A percentile compares a stretch with the other conserved stretches of the same genome.
Conservation (phyloP, 2,329 filamentous ascomycete species). For the Neopestalotiopsis clavispora region DNA sequence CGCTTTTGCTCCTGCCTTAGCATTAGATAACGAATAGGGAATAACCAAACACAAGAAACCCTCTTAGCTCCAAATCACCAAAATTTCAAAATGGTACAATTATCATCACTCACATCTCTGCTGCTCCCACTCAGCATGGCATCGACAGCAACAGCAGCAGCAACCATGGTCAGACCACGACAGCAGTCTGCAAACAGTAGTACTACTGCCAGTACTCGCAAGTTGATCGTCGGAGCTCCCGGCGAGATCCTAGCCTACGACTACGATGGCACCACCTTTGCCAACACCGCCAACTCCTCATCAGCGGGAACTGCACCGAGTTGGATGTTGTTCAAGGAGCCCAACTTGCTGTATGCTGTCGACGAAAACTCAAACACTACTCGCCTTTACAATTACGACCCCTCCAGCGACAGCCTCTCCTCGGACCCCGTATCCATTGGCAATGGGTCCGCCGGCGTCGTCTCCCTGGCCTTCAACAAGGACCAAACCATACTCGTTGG, state of each 20-base stretch:
- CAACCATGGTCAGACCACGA: background rate
- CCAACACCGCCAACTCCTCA: constrained; percentile 32
- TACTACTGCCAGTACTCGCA: background rate
- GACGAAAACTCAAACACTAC: constrained; percentile 50
- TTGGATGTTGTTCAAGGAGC: constrained; percentile 50
- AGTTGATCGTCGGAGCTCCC: constrained; percentile 10
- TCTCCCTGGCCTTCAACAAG: constrained; percentile 51
- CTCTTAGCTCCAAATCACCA: background rate
- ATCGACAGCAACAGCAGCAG: background rate
- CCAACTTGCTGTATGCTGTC: constrained; percentile 49
- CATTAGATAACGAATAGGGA: background rate
- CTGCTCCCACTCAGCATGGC: background rate
- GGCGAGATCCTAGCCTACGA: constrained; percentile 11
- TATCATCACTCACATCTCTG: background rate
- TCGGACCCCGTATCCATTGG: constrained; percentile 30
- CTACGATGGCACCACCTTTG: constrained; percentile 11
- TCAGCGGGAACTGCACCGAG: constrained; percentile 41
- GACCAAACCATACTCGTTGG: constrained; percentile 51
- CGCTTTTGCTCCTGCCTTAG: background rate
- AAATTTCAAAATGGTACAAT: background rate
- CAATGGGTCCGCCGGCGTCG: constrained; percentile 47
- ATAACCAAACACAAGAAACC: background rate
- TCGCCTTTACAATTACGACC: constrained; percentile 46
- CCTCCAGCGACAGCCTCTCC: constrained; percentile 33
- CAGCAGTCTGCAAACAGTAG: background rate